Evolutionary conservation across 768 basidiomycete species (phyloP).

Genomic region (Termitomyces eurrhizus): DNA sequence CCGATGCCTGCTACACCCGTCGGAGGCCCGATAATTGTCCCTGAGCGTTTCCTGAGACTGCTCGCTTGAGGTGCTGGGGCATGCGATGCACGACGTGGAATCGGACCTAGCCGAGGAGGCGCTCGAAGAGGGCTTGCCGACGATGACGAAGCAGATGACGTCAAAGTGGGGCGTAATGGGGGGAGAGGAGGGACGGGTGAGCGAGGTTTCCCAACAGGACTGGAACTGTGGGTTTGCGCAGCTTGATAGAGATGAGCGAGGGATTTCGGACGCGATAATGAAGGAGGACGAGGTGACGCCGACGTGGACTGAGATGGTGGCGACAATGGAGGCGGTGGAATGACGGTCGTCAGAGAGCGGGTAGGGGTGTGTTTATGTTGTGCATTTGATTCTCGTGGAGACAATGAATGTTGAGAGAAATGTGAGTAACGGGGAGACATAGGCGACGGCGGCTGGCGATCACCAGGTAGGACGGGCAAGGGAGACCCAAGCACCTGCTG

Average conservation of each 20-base stretch:
- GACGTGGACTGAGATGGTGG: neutral
- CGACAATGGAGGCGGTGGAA: conserved; percentile 6
- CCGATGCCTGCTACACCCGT: conserved; percentile 18
- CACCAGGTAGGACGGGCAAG: conserved; percentile 9
- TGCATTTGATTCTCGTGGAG: conserved; percentile 21
- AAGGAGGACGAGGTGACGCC: conserved; percentile 3
- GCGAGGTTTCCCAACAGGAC: conserved; percentile 15
- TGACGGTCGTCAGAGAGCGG: conserved; percentile 8
- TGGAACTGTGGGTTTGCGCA: conserved; percentile 14
- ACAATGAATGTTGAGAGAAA: conserved; percentile 10
- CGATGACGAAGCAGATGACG: conserved; percentile 7
- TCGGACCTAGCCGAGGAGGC: conserved; percentile 13
- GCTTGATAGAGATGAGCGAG: conserved; percentile 16
- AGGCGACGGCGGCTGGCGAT: conserved; percentile 20
- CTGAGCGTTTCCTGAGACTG: conserved; percentile 26
- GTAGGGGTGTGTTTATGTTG: conserved; percentile 17
- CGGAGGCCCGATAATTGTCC: conserved; percentile 25
- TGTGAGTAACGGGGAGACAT: conserved; percentile 21
- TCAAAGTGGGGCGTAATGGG: conserved; percentile 1
- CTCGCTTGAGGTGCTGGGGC: conserved; percentile 23
- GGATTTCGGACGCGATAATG: conserved; percentile 13
- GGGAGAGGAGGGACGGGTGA: conserved; percentile 8
- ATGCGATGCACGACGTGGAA: conserved; percentile 23
- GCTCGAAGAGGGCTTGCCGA: conserved; percentile 1
- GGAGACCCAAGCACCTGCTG: conserved; percentile 12